Conservation (phyloP, 108 stramenopile species). For the Nitzschia putrida region DNA sequence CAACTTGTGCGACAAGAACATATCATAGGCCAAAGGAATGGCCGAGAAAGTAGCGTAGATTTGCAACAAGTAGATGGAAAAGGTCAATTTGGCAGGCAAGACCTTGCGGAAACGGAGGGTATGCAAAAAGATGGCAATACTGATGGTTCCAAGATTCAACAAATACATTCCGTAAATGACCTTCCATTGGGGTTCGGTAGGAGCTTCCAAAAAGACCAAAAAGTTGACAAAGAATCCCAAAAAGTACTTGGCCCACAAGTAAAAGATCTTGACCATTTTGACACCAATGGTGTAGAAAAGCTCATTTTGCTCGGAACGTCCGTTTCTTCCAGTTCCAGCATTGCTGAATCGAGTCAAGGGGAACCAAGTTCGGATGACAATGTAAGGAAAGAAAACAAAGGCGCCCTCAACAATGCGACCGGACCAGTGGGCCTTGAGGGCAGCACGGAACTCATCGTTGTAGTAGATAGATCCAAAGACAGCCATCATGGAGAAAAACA, state of each 20-base stretch:
- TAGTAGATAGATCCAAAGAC: slow-evolving; percentile 43
- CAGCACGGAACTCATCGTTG: slow-evolving; percentile 18
- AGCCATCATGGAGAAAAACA: slow-evolving; percentile 32
- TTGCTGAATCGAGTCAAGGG: slow-evolving; percentile 41
- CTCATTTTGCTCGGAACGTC: slow-evolving; percentile 22
- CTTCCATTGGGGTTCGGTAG: slow-evolving; percentile 28
- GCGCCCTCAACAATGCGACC: slow-evolving; percentile 33
- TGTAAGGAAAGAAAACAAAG: slow-evolving; percentile 40
- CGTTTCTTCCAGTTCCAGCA: slow-evolving; percentile 27
- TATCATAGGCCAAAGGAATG: slow-evolving; percentile 38
- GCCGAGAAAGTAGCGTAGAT: slow-evolving; percentile 33
- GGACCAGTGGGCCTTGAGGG: slow-evolving; percentile 13
- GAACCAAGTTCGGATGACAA: slow-evolving; percentile 39
- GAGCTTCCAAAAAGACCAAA: slow-evolving; percentile 30
- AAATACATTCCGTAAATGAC: slow-evolving; percentile 35
- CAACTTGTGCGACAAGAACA: slow-evolving; percentile 27
- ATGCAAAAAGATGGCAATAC: slow-evolving; percentile 45
- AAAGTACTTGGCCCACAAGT: slow-evolving; percentile 55
- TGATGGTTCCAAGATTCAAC: slow-evolving; percentile 43
- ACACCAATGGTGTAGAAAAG: slow-evolving; percentile 34
- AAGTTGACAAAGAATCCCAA: slow-evolving; percentile 47
- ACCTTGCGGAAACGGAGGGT: slow-evolving; percentile 50
- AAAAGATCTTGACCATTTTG: slow-evolving; percentile 42
- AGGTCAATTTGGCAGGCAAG: slow-evolving; percentile 40
- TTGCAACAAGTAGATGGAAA: slow-evolving; percentile 45